Conservation (phyloP, 345 rosid species). For the Microcos paniculata region DNA sequence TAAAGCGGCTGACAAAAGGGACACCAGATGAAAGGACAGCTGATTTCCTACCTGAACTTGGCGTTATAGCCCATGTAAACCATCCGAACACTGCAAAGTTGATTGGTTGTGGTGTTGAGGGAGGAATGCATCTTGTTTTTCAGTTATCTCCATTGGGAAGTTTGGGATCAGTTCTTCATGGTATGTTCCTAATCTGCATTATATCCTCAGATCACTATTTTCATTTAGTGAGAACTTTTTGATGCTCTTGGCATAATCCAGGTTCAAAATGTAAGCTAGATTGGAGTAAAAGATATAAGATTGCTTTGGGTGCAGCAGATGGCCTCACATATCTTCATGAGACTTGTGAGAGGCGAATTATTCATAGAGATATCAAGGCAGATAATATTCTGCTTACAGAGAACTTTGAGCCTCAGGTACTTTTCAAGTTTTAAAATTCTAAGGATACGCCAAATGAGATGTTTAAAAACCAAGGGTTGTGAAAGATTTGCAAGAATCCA, state of each 20-base stretch:
- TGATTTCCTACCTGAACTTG: slow-evolving; percentile 74
- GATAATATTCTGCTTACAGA: slow-evolving; percentile 91
- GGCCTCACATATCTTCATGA: slow-evolving; percentile 90
- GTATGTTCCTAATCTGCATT: slow-evolving; percentile 30
- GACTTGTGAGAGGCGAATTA: slow-evolving; percentile 75
- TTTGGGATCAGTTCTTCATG: slow-evolving; percentile 73
- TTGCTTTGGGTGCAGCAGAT: slow-evolving; percentile 81
- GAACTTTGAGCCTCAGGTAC: slow-evolving; percentile 87
- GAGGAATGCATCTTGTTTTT: slow-evolving; percentile 84
- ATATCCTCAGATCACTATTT: neutral
- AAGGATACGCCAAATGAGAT: neutral
- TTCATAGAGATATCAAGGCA: slow-evolving; percentile 93
- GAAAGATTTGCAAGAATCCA: neutral
- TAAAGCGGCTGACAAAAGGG: slow-evolving; percentile 74
- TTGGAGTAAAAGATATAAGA: slow-evolving; percentile 82
- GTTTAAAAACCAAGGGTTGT: neutral
- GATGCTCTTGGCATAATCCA: slow-evolving; percentile 27
- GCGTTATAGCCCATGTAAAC: slow-evolving; percentile 80
- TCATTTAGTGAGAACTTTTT: neutral
- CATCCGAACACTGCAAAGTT: slow-evolving; percentile 90
- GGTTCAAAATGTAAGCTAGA: slow-evolving; percentile 52
- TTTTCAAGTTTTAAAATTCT: slow-evolving; percentile 16
- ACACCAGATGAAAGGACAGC: slow-evolving; percentile 62
- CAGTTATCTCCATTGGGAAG: slow-evolving; percentile 78
- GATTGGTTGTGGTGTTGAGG: slow-evolving; percentile 78